phyloP scores from a whole-genome alignment of 768 basidiomycete genomes.

The Kondoa malvinella region DNA sequence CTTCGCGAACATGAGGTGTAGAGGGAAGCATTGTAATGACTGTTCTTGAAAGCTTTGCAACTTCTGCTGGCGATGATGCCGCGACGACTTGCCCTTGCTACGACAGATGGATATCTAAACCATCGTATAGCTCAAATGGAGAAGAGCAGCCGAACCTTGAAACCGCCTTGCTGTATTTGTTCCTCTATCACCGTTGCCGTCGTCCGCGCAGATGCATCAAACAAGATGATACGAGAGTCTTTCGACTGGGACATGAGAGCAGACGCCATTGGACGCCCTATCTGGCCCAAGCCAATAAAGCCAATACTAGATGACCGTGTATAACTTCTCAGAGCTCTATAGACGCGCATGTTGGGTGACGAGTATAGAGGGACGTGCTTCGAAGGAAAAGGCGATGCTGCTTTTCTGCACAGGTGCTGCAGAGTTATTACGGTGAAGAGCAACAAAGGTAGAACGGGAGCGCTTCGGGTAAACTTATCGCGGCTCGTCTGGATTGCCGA shows the following conservation, averaged over 20 bases:
- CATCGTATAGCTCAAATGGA: background rate
- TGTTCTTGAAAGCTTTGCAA: slow-evolving; percentile 32
- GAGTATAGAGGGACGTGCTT: too few relatives aligned
- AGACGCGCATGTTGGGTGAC: too few relatives aligned
- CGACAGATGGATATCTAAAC: background rate
- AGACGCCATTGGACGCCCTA: too few relatives aligned
- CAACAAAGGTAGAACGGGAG: too few relatives aligned
- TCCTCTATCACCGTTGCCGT: background rate
- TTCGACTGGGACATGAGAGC: background rate
- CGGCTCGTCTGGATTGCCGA: too few relatives aligned
- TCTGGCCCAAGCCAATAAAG: too few relatives aligned
- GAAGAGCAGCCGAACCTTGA: background rate
- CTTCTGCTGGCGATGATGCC: slow-evolving; percentile 48
- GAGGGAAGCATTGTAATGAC: slow-evolving; percentile 86
- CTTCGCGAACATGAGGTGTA: slow-evolving; percentile 64
- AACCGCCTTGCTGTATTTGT: background rate
- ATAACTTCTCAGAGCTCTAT: too few relatives aligned
- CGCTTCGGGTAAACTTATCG: too few relatives aligned
- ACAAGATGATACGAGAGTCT: background rate
- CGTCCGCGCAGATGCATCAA: background rate
- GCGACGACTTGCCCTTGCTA: slow-evolving; percentile 39
- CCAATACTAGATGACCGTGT: too few relatives aligned
- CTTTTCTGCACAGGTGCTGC: too few relatives aligned
- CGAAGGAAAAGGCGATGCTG: too few relatives aligned
- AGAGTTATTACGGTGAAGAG: too few relatives aligned